phyloP scores from a whole-genome alignment of 2,329 filamentous ascomycete species.

The Epichloe typhina region DNA sequence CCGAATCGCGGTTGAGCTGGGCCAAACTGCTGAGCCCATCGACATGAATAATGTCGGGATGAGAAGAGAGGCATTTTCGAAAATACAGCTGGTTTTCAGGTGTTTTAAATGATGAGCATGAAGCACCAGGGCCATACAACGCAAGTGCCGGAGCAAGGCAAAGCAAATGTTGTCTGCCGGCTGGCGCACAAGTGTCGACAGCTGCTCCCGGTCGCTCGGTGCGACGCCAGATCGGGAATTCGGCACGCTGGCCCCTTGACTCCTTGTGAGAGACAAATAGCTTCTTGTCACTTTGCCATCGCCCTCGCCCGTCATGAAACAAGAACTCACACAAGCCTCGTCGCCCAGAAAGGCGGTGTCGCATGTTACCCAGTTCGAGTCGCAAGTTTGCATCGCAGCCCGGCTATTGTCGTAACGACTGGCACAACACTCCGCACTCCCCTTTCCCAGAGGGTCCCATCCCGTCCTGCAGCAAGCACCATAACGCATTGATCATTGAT shows the following conservation, averaged over 20 bases:
- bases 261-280: not conserved
- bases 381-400: not conserved
- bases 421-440: not conserved
- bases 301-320: not conserved
- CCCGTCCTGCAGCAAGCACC: not conserved
- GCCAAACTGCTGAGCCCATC: not conserved
- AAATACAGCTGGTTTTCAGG: not conserved
- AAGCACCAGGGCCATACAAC: not conserved
- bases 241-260: not conserved
- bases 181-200: not conserved
- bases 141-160: not conserved
- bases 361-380: no score
- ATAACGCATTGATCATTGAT: not conserved
- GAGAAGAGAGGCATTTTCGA: not conserved
- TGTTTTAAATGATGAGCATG: not conserved
- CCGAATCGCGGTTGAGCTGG: not conserved
- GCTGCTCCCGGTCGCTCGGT: not conserved
- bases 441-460: not conserved
- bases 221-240: slow-evolving; percentile 1
- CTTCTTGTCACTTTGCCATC: not conserved
- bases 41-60: not conserved
- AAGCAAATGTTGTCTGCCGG: not conserved
- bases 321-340: not conserved
- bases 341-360: not conserved
- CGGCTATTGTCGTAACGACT: not conserved